Evolutionary conservation across 768 basidiomycete genomes (phyloP).

Genomic region (Tricholoma bakamatsutake): DNA sequence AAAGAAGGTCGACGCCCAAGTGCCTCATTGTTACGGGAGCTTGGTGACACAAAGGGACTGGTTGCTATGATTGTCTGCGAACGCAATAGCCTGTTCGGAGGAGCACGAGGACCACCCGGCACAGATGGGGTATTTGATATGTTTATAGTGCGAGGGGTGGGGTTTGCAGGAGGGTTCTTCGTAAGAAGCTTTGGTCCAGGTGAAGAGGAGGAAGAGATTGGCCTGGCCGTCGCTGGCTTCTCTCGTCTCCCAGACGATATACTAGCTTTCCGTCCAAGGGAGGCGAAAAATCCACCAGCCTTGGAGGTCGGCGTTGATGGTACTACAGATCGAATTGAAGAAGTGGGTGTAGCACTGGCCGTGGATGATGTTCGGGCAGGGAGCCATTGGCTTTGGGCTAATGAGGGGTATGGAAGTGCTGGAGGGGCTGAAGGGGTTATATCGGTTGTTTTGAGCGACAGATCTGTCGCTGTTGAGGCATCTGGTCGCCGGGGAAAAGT

Average conservation of each 20-base stretch:
- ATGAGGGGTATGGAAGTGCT: conserved; percentile 68
- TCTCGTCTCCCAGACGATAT: conserved; percentile 22
- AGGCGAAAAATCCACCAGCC: conserved; percentile 66
- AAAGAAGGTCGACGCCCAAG: conserved; percentile 35
- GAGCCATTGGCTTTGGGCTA: conserved; percentile 35
- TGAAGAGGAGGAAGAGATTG: conserved; percentile 15
- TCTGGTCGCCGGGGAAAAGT: conserved; percentile 81
- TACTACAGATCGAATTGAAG: conserved; percentile 45
- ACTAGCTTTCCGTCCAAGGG: conserved; percentile 69
- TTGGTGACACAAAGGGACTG: conserved; percentile 21
- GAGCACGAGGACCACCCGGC: conserved; percentile 72
- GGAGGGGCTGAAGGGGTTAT: conserved; percentile 51
- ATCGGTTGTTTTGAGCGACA: conserved; percentile 44
- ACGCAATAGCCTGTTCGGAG: conserved; percentile 52
- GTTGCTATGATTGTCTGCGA: conserved; percentile 59
- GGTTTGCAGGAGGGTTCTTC: conserved; percentile 14
- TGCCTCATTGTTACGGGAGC: conserved; percentile 20
- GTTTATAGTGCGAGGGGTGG: conserved; percentile 25
- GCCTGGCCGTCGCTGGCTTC: conserved; percentile 15
- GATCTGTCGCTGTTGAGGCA: conserved; percentile 72
- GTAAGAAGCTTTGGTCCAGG: conserved; percentile 20
- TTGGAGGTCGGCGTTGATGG: conserved; percentile 37
- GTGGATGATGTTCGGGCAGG: conserved; percentile 29
- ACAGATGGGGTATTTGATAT: conserved; percentile 43
- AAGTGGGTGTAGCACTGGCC: conserved; percentile 33